These are phyloP conservation scores for Bipolaris oryzae DNA, from an alignment of 2,329 filamentous ascomycete genomes.

Conservation along the genomic window DNA sequence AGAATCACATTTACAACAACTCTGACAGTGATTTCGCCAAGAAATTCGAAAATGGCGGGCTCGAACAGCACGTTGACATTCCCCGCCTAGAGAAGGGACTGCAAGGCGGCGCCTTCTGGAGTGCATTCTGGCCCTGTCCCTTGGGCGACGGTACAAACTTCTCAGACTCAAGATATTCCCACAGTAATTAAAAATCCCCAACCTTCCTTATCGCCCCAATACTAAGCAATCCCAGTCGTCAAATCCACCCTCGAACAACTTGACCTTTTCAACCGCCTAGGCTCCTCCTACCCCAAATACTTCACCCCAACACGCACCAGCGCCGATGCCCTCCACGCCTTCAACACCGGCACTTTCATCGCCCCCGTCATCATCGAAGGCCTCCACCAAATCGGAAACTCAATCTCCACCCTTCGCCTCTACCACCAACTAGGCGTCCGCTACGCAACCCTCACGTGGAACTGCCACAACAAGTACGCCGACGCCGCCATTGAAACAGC, in stretches of 20 bases:
- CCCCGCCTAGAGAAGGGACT: constrained; percentile 73
- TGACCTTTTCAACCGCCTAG: constrained; percentile 71
- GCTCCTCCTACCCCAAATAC: constrained; percentile 66
- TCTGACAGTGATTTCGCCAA: constrained; percentile 67
- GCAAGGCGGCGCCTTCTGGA: constrained; percentile 92
- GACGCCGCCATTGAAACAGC: constrained; percentile 76
- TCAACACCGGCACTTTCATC: constrained; percentile 45
- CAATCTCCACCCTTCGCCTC: constrained; percentile 72
- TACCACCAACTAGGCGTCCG: constrained; percentile 81
- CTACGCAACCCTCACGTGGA: constrained; percentile 89
- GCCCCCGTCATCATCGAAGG: constrained; percentile 58
- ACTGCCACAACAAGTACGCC: constrained; percentile 89
- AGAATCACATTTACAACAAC: constrained; percentile 76
- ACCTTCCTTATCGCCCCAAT: neutral
- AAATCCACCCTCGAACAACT: constrained; percentile 75
- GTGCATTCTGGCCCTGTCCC: constrained; percentile 80
- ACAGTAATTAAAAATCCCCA: constrained; percentile 56
- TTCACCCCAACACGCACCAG: constrained; percentile 71
- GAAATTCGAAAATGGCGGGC: constrained; percentile 72
- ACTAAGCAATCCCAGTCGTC: constrained; percentile 56
- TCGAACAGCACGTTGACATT: constrained; percentile 77
- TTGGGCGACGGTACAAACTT: constrained; percentile 69
- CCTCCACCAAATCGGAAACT: constrained; percentile 92
- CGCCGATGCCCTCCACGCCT: constrained; percentile 64
- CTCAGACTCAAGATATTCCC: constrained; percentile 72